Conservation (phyloP, 2,329 filamentous ascomycete genomes). For the Trichoderma simmonsii region DNA sequence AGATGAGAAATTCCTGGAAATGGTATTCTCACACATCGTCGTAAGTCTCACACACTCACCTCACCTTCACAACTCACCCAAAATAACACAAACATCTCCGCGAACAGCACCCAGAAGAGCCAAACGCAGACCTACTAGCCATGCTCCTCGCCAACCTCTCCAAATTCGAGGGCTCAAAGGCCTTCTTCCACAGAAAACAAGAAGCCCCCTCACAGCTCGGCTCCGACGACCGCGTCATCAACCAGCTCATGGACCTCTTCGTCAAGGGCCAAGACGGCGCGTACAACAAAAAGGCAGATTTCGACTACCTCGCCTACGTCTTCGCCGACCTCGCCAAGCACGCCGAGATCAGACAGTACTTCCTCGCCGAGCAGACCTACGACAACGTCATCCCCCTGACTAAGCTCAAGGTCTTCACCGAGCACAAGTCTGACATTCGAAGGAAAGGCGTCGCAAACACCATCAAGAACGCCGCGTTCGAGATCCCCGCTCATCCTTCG, state of each 20-base stretch:
- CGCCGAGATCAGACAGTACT: constrained; percentile 69
- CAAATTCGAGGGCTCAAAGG: constrained; percentile 72
- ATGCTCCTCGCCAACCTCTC: constrained; percentile 93
- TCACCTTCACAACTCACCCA: background rate
- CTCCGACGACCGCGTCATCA: constrained; percentile 70
- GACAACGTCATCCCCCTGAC: constrained; percentile 83
- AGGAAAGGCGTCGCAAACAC: constrained; percentile 93
- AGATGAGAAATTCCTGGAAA: constrained; percentile 78
- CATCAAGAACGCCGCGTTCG: constrained; percentile 91
- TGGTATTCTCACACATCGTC: constrained; percentile 69
- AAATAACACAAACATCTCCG: background rate
- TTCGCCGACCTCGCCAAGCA: constrained; percentile 91
- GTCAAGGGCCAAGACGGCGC: constrained; percentile 81
- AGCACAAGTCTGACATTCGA: constrained; percentile 78
- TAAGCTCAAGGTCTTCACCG: constrained; percentile 92
- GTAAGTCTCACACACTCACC: constrained; percentile 46
- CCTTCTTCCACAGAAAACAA: constrained; percentile 66
- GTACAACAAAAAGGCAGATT: constrained; percentile 83
- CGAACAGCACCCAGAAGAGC: constrained; percentile 64
- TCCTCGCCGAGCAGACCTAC: constrained; percentile 70
- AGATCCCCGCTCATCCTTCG: constrained; percentile 66
- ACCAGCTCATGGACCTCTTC: constrained; percentile 93
- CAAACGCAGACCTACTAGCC: constrained; percentile 77
- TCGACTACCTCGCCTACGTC: constrained; percentile 89
- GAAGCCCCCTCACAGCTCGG: constrained; percentile 66